phyloP scores from a whole-genome alignment of 495 filamentous ascomycete genomes.

The Tuber calosporum region DNA sequence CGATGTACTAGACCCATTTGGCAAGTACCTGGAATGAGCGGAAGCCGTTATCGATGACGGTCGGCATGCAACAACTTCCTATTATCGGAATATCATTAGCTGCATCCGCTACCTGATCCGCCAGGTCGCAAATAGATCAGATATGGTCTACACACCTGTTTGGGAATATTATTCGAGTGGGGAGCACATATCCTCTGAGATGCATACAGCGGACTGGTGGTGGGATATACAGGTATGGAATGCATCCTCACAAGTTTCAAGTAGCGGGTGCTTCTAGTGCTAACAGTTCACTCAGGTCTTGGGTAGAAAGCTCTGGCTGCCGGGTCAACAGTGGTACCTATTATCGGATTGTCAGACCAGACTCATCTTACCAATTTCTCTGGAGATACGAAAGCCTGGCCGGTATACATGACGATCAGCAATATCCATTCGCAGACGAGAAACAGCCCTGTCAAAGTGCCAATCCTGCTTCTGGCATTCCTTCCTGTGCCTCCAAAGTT shows the following conservation, averaged over 20 bases:
- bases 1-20: not conserved
- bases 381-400: constrained; percentile 22
- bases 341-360: constrained; percentile 16
- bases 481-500: constrained; percentile 3
- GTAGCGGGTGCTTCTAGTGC: too few relatives aligned
- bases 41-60: too few relatives aligned
- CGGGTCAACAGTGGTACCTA: constrained; percentile 9
- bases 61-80: not conserved
- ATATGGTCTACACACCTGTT: constrained; percentile 3
- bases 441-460: not conserved
- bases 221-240: constrained; percentile 1
- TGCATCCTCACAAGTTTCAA: not conserved
- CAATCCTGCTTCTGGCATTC: not conserved
- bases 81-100: not conserved
- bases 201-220: constrained; percentile 17
- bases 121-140: not conserved
- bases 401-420: constrained; percentile 3
- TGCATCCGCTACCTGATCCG: not conserved
- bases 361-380: constrained; percentile 32
- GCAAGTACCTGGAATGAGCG: too few relatives aligned
- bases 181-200: constrained; percentile 4
- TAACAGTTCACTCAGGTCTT: too few relatives aligned
- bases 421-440: not conserved
- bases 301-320: constrained; percentile 5
- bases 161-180: not conserved